phyloP scores from a whole-genome alignment of 108 stramenopile genomes.

The Cylindrotheca closterium region DNA sequence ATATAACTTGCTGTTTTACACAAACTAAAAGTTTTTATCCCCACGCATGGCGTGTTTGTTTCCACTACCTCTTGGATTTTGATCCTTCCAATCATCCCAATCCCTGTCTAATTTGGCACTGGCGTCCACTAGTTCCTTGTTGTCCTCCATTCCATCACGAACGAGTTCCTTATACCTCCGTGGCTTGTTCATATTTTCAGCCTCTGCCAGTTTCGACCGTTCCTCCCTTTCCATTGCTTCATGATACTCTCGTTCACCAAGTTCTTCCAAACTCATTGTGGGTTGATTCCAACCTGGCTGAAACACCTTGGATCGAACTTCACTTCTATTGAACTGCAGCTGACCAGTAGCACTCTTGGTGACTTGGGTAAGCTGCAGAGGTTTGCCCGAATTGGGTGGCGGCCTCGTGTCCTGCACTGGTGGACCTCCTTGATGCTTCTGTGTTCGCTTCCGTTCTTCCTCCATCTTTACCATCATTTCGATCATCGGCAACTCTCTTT shows the following conservation, averaged over 20 bases:
- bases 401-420: slow-evolving; percentile 9
- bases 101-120: slow-evolving; percentile 85
- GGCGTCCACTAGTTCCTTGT: slow-evolving; percentile 79
- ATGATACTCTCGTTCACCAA: slow-evolving; percentile 84
- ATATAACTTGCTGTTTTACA: slow-evolving; percentile 1
- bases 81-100: slow-evolving; percentile 97
- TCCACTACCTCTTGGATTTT: slow-evolving; percentile 93
- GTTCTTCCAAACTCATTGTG: slow-evolving; percentile 93
- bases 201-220: slow-evolving; percentile 71
- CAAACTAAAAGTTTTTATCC: slow-evolving; percentile 83
- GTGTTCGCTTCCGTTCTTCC: slow-evolving; percentile 16
- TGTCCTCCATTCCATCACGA: slow-evolving; percentile 90
- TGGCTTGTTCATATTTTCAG: slow-evolving; percentile 38
- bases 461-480: slow-evolving; percentile 59
- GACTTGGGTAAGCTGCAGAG: slow-evolving; percentile 75
- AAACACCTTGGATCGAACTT: slow-evolving; percentile 84
- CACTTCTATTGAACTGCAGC: slow-evolving; percentile 67
- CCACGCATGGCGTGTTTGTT: slow-evolving; percentile 91
- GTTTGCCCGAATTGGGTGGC: slow-evolving; percentile 24
- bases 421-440: slow-evolving; percentile 16
- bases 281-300: slow-evolving; percentile 93
- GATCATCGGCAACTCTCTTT: slow-evolving; percentile 69
- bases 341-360: slow-evolving; percentile 70
- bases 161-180: slow-evolving; percentile 88
- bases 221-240: slow-evolving; percentile 80